Evolutionary conservation across 1,284 basidiomycete genomes (phyloP).

Genomic region (Pascua sp.): DNA sequence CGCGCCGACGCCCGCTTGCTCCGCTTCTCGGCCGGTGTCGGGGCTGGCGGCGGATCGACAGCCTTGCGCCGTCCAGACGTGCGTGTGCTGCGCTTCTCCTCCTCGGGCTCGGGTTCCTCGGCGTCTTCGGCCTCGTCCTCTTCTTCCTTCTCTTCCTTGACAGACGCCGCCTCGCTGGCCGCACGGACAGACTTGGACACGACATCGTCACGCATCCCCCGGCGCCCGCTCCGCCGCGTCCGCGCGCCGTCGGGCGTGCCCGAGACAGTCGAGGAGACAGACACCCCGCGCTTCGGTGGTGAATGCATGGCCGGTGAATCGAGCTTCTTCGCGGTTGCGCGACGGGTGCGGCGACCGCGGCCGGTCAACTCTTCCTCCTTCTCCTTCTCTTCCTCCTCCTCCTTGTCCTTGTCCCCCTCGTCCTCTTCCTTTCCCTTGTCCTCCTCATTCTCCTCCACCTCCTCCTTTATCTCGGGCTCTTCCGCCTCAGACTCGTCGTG

Average conservation of each 20-base stretch:
- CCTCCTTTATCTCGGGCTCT: neutral
- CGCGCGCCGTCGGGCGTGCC: conserved; percentile 19
- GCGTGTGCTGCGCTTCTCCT: conserved; percentile 25
- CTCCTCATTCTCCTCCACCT: neutral
- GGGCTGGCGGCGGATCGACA: conserved; percentile 10
- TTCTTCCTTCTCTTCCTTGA: conserved; percentile 30
- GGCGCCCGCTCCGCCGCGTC: conserved; percentile 17
- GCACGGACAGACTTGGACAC: conserved; percentile 33
- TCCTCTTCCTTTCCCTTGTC: conserved; percentile 10
- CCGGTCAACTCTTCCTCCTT: conserved; percentile 8
- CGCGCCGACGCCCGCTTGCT: conserved; percentile 9
- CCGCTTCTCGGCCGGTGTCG: conserved; percentile 16
- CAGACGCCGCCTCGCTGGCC: conserved; percentile 27
- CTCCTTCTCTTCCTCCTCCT: conserved; percentile 1
- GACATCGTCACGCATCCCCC: conserved; percentile 36
- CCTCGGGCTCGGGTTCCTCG: conserved; percentile 23
- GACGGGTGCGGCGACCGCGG: conserved; percentile 23
- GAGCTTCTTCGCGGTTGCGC: conserved; percentile 14
- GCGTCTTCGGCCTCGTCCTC: conserved; percentile 21
- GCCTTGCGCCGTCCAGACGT: conserved; percentile 25
- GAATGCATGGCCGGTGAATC: conserved; percentile 25
- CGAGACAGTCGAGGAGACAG: conserved; percentile 29
- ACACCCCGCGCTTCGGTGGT: conserved; percentile 30
- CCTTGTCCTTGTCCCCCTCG: conserved; percentile 25
- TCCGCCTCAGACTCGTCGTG: conserved; percentile 3